These are phyloP conservation scores for Ophiostoma angusticollis DNA, from an alignment of 2,329 filamentous ascomycete genomes.

Conservation along the genomic window DNA sequence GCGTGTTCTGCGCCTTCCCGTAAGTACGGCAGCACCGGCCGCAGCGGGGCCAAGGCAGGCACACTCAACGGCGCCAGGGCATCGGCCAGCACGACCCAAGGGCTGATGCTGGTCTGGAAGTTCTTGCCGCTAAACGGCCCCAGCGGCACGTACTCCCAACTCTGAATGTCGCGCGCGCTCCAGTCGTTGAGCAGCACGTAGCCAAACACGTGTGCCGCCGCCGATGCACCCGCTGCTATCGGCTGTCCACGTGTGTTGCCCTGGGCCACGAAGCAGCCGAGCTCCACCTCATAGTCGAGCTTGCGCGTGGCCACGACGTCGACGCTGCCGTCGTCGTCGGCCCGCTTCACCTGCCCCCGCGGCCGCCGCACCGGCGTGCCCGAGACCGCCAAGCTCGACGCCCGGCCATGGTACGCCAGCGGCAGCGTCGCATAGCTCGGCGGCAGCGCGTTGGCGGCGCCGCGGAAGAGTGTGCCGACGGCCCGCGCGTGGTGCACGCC, in stretches of 20 bases:
- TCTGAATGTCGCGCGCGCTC: conserved; percentile 72
- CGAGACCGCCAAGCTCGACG: conserved; percentile 64
- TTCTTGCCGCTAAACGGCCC: conserved; percentile 80
- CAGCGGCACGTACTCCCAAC: conserved; percentile 72
- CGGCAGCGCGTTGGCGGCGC: conserved; percentile 48
- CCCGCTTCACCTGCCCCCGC: conserved; percentile 56
- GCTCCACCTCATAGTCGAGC: conserved; percentile 69
- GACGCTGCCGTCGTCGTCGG: no score
- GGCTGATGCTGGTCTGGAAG: conserved; percentile 63
- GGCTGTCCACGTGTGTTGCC: conserved; percentile 52
- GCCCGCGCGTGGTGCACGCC: conserved; percentile 63
- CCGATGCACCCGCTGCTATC: conserved; percentile 47
- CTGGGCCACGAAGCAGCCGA: conserved; percentile 61
- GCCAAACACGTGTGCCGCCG: conserved; percentile 62
- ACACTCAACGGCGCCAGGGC: conserved; percentile 50
- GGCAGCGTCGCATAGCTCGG: conserved; percentile 73
- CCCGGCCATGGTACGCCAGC: conserved; percentile 67
- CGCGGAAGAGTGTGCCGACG: conserved; percentile 51
- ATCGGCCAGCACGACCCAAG: conserved; percentile 68
- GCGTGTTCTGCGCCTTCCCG: conserved; percentile 50
- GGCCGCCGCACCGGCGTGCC: conserved; percentile 62
- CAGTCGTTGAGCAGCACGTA: conserved; percentile 79
- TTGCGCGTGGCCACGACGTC: conserved; percentile 25
- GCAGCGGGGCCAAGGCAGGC: conserved; percentile 21
- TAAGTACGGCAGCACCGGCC: conserved; percentile 32